Percentiles rank a stretch among this genome's conserved stretches.
Evolutionary conservation across 192 early-diverging fungal genomes (phyloP).

Genomic region (Allomyces macrogynus): DNA sequence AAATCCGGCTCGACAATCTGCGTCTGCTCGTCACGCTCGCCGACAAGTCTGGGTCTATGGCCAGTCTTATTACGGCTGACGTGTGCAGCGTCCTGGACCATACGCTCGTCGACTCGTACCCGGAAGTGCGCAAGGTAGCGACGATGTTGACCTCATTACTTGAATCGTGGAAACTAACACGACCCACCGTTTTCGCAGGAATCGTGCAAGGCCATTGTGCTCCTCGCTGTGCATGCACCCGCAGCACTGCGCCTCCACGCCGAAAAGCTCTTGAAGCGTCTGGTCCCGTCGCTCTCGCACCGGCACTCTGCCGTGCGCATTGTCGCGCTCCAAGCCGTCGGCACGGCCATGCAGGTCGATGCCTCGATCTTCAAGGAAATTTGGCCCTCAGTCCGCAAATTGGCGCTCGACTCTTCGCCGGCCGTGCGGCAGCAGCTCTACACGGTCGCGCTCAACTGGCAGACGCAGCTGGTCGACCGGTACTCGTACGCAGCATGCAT

Average conservation of each 20-base stretch:
- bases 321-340: slow-evolving; percentile 11
- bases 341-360: slow-evolving; percentile 18
- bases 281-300: slow-evolving; percentile 21
- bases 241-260: slow-evolving; percentile 12
- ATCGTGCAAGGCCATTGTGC: slow-evolving; percentile 19
- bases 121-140: slow-evolving; percentile 29
- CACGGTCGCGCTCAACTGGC: slow-evolving; percentile 15
- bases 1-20: slow-evolving; percentile 23
- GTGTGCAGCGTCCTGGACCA: slow-evolving; percentile 15
- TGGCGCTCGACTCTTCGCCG: slow-evolving; percentile 23
- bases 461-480: slow-evolving; percentile 21
- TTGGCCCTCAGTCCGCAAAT: slow-evolving; percentile 12
- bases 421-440: slow-evolving; percentile 26
- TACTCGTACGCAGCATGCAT: slow-evolving; percentile 27
- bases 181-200: too few species aligned
- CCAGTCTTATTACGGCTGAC: slow-evolving; percentile 27
- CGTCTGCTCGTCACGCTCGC: slow-evolving; percentile 11
- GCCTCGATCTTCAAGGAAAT: slow-evolving; percentile 18
- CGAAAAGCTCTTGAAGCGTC: slow-evolving; percentile 14
- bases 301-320: slow-evolving; percentile 26
- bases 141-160: too few species aligned
- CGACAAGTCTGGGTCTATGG: slow-evolving; percentile 8
- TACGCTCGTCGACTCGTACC: slow-evolving; percentile 23
- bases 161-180: too few species aligned
- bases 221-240: slow-evolving; percentile 8